phyloP scores from a whole-genome alignment of 768 basidiomycete genomes.

The Coprinopsis strossmayeri region DNA sequence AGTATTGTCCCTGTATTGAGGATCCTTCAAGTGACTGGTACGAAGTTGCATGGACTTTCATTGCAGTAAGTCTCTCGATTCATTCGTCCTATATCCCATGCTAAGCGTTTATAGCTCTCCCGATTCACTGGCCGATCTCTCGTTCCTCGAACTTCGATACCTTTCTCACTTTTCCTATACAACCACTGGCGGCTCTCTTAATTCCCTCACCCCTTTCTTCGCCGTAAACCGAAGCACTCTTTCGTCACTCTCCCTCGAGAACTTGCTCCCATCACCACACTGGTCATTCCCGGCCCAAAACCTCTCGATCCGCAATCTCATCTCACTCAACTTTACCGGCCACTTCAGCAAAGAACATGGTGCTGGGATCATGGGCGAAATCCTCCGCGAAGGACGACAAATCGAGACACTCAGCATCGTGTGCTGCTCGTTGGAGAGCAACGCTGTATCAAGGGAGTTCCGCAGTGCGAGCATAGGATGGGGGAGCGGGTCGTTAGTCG shows the following conservation, averaged over 20 bases:
- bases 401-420: constrained; percentile 53
- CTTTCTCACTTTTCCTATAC: constrained; percentile 54
- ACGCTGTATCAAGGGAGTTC: constrained; percentile 43
- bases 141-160: constrained; percentile 43
- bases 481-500: constrained; percentile 17
- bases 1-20: constrained; percentile 46
- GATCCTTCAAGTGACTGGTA: constrained; percentile 43
- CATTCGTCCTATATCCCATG: neutral
- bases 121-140: constrained; percentile 37
- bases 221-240: constrained; percentile 45
- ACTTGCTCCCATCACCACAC: constrained; percentile 38
- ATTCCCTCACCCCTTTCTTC: constrained; percentile 39
- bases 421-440: constrained; percentile 46
- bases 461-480: constrained; percentile 8
- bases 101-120: constrained; percentile 27
- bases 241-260: constrained; percentile 49
- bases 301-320: constrained; percentile 57
- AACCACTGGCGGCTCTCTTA: constrained; percentile 34
- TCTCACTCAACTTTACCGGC: constrained; percentile 55
- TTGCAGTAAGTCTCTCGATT: constrained; percentile 33
- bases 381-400: constrained; percentile 56
- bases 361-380: constrained; percentile 37
- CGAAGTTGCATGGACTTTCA: constrained; percentile 50
- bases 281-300: constrained; percentile 52
- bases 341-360: constrained; percentile 26